phyloP scores from a whole-genome alignment of 1,284 basidiomycete species.

The Irpex sp. region DNA sequence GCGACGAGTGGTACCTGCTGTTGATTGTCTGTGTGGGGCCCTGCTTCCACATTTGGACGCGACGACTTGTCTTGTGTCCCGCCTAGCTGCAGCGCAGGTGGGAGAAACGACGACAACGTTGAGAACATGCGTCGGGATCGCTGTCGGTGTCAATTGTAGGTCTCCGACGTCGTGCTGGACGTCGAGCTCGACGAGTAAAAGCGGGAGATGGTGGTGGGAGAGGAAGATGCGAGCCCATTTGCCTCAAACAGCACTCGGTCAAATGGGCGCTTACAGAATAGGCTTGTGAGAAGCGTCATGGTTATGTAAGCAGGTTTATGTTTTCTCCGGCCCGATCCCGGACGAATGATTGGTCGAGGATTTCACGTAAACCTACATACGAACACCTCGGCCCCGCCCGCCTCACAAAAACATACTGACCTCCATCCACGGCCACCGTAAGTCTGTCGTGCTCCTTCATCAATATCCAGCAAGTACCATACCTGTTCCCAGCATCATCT shows the following conservation, averaged over 20 bases:
- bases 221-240: neutral
- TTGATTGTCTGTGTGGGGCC: neutral
- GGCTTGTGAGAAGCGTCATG: neutral
- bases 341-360: neutral
- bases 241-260: neutral
- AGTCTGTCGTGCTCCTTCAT: neutral
- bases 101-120: slow-evolving; percentile 54
- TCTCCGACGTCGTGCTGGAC: neutral
- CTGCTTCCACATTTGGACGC: neutral
- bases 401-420: neutral
- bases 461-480: neutral
- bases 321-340: neutral
- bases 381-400: neutral
- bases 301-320: neutral
- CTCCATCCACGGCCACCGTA: neutral
- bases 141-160: neutral
- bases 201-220: neutral
- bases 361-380: neutral
- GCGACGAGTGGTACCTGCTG: neutral
- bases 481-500: neutral
- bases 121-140: slow-evolving; percentile 44
- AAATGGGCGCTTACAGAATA: neutral
- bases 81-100: slow-evolving; percentile 43
- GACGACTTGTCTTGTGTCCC: slow-evolving; percentile 14
- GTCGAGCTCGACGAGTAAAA: neutral